Base-by-base conservation (phyloP, 106 monocot genomes). In the Gastrodia elata region DNA sequence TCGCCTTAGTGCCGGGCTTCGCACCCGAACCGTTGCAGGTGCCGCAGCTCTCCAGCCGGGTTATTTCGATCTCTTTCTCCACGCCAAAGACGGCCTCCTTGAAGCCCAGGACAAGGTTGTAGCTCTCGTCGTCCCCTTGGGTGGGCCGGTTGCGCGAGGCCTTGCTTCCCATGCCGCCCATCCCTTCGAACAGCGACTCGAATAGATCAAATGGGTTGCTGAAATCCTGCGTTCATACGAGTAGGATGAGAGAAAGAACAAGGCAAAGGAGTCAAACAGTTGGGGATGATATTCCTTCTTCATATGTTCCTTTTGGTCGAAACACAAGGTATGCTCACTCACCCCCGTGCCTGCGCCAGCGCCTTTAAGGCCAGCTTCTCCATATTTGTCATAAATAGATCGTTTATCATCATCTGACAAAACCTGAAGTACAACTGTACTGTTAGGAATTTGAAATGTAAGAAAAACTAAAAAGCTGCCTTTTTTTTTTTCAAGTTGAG, bases 331-430 rank as follows among this genome's bases (percentile, higher is more conserved):
- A n/a, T n/a, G n/a, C n/a, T n/a, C n/a, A 92, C 89, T 82, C 79
- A 97, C 96, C 76, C 92, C 96, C 72, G 64, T 90, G 64, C 96
- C 96, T 81, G 90, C 83, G 71, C 96, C 92, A 75, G 86, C 79
- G 70, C 96, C 96, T 83, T 97, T 97, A 25, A 97, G 82, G 30
- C 96, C 96, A 69, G 96, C 96, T 81, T 97, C 96, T 70, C 96
- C 96, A 75, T 90, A 97, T 75, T 68, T 87, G 67, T 97, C 96
- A 86, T 92, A 97, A 70, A 92, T 65, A 65, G 87, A 84, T 74
- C 90, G 72, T 55, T 97, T 92, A 75, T 97, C 96, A 81, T 97
- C 92, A 79, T 97, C 96, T 24, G 90, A 97, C 55, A 97, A 83
- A 2, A 97, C 93, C 93, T 93, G 83, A 40, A 77, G 9, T 4